Conservation (phyloP, 73 alveolate genomes). For the Paramecium sexaurelia region DNA sequence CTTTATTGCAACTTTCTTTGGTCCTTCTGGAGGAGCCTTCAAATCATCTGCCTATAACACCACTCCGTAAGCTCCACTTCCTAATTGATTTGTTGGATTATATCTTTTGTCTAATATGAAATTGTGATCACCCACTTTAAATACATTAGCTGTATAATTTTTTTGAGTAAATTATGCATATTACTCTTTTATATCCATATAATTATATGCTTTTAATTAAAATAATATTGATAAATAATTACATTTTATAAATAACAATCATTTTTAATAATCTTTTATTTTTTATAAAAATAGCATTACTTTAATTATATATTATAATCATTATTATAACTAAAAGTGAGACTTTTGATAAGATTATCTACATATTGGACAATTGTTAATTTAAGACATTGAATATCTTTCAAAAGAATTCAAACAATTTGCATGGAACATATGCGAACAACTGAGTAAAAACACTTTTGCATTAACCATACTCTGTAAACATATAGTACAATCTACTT, state of each 20-base stretch:
- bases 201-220: neutral
- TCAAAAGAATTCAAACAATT: slow-evolving; percentile 66
- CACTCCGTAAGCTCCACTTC: slow-evolving; percentile 69
- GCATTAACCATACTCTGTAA: neutral
- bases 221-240: neutral
- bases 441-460: slow-evolving; percentile 50
- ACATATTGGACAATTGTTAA: slow-evolving; percentile 64
- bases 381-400: slow-evolving; percentile 22
- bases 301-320: neutral
- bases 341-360: slow-evolving; percentile 50
- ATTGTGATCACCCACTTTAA: slow-evolving; percentile 55
- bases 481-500: slow-evolving; percentile 63
- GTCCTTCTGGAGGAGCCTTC: slow-evolving; percentile 48
- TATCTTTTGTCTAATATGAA: slow-evolving; percentile 64
- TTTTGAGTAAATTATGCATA: slow-evolving; percentile 15
- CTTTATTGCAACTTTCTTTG: slow-evolving; percentile 63
- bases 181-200: slow-evolving; percentile 39
- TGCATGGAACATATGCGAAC: slow-evolving; percentile 70
- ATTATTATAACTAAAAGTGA: slow-evolving; percentile 17
- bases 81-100: slow-evolving; percentile 45
- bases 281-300: neutral
- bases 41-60: slow-evolving; percentile 60
- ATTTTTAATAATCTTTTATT: neutral
- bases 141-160: slow-evolving; percentile 48
- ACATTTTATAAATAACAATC: neutral